Percentiles rank a stretch among this genome's conserved stretches.
Evolutionary conservation across 169 alveolate species (phyloP).

Genomic region (Cryptosporidium meleagridis): DNA sequence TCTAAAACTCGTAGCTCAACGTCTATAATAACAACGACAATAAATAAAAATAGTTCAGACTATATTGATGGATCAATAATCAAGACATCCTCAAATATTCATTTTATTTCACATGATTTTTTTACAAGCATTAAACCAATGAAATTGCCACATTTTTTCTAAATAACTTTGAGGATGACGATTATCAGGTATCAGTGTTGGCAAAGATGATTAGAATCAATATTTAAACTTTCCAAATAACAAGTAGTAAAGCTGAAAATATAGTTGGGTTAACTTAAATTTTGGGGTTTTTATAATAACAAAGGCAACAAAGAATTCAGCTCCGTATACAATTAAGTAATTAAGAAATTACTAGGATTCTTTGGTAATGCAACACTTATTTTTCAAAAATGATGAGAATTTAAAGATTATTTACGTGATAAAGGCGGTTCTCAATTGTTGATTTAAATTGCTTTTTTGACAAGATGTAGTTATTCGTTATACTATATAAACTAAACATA

Average conservation of each 20-base stretch:
- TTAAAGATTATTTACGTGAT: too few relatives aligned
- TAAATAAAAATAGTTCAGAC: background rate
- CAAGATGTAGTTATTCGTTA: background rate
- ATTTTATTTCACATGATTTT: slow-evolving; percentile 5
- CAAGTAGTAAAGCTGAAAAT: too few relatives aligned
- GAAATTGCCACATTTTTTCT: background rate
- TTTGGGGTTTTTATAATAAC: too few relatives aligned
- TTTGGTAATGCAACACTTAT: background rate
- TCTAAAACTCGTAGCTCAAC: slow-evolving; percentile 42
- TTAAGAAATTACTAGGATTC: background rate
- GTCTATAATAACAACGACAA: background rate
- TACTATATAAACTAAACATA: too few relatives aligned
- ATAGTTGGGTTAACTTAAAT: too few relatives aligned
- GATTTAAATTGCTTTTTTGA: background rate
- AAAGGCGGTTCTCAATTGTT: background rate
- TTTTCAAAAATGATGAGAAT: too few relatives aligned
- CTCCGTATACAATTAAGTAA: too few relatives aligned
- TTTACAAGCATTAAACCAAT: background rate
- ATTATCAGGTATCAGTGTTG: too few relatives aligned
- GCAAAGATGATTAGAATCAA: too few relatives aligned
- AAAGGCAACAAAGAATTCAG: too few relatives aligned
- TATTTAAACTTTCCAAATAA: too few relatives aligned
- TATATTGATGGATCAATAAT: background rate
- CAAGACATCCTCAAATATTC: slow-evolving; percentile 1
- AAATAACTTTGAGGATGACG: background rate